Base-by-base conservation (phyloP, 192 early-diverging fungal genomes). In the Borealophlyctis nickersoniae region DNA sequence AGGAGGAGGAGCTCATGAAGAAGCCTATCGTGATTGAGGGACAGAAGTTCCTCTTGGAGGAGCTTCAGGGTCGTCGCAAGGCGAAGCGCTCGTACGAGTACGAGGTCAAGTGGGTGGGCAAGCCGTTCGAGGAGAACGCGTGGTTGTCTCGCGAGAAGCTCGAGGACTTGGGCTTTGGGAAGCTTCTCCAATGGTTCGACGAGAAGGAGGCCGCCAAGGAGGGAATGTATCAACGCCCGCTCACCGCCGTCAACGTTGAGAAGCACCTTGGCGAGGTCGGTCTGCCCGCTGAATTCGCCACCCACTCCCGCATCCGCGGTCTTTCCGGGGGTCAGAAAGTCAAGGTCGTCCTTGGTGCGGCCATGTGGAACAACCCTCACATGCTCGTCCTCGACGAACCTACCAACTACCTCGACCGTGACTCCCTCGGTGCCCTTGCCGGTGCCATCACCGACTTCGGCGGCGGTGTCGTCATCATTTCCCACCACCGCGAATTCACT, bases 281-380 rank as follows among this genome's bases (percentile, higher is more conserved):
- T 69, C 77, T 92, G 60, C 82, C 85, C 58, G 73, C 87, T 29
- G 87, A 92, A 65, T 89, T 92, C 73, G 86, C 84, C 33, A 83
- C 87, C 53, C 88, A 90, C 73, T 82, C 82, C 66, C 81, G 85
- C 67, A 90, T 92, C 56, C 76, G 80, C 61, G 83, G 84, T 52
- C 78, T 92, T n/a, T 89, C 87, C 49, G 90, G 87, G 36, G 90
- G 90, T 56, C 91, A 90, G 75, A 92, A 90, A 67, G 89, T 92
- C 60, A 92, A 92, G 80, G 88, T 91, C 39, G 91, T 92, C 28
- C 85, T 92, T 66, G 89, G 79, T 49, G 89, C 86, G 27, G 86
- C 87, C 34, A 89, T 92, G 88, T 91, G 91, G 90, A 84, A 87
- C 70, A 83, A 88, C 76, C 88, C 87, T 49, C 91, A 92, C 66